These are phyloP conservation scores for Volvox carteri DNA, from an alignment of 163 green algal genomes.

Conservation along the genomic window DNA sequence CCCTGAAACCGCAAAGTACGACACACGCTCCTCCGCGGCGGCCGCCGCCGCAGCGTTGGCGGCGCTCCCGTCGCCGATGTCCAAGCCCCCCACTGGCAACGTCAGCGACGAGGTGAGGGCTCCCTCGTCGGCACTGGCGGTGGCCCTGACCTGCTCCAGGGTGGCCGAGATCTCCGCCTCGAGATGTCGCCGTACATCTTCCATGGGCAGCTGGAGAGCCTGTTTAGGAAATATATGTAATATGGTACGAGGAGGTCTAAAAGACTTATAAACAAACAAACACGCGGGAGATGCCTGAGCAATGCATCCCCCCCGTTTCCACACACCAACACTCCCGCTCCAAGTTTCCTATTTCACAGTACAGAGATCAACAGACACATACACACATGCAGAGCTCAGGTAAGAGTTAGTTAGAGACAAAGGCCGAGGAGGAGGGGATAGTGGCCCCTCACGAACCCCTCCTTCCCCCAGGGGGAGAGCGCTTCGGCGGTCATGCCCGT, in stretches of 20 bases:
- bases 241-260: not conserved
- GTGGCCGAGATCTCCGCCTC: not conserved
- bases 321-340: too few species aligned
- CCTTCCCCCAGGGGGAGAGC: too few species aligned
- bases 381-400: too few species aligned
- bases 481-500: too few species aligned
- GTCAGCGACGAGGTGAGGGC: not conserved
- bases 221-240: not conserved
- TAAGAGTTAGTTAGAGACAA: too few species aligned
- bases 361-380: too few species aligned
- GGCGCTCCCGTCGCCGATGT: not conserved
- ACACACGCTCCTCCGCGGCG: not conserved
- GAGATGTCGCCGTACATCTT: slow-evolving; percentile 8
- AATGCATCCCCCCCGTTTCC: too few species aligned
- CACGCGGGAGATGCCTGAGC: too few species aligned
- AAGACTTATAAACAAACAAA: not conserved
- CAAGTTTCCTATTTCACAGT: too few species aligned
- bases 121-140: not conserved
- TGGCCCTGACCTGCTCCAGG: not conserved
- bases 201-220: slow-evolving; percentile 58
- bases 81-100: not conserved
- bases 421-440: too few species aligned
- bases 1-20: slow-evolving; percentile 58
- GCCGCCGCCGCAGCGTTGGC: too few species aligned
- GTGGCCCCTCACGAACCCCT: too few species aligned